Percentiles rank a stretch among this genome's conserved stretches.
Evolutionary conservation across 331 rosid genomes (phyloP).

Genomic region (Quercus tomentella): DNA sequence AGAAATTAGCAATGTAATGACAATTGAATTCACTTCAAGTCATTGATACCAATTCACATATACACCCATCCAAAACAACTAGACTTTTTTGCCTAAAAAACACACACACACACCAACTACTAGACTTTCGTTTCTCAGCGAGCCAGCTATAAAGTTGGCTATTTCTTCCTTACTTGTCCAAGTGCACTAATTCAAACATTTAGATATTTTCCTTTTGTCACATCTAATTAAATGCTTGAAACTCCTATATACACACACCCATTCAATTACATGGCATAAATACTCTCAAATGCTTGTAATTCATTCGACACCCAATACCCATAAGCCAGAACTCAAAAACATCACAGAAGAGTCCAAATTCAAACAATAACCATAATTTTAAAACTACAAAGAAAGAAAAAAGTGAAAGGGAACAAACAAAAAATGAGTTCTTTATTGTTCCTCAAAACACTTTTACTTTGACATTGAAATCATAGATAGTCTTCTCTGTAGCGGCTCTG

Average conservation of each 20-base stretch:
- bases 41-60: background rate
- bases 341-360: background rate
- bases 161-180: background rate
- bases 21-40: background rate
- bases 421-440: background rate
- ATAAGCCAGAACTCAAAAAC: background rate
- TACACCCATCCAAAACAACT: too few species aligned
- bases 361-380: background rate
- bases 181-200: background rate
- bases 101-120: background rate
- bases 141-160: background rate
- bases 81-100: background rate
- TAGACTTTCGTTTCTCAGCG: background rate
- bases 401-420: background rate
- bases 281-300: background rate
- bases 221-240: background rate
- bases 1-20: background rate
- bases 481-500: slow-evolving; percentile 75
- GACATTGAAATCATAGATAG: slow-evolving; percentile 74
- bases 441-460: slow-evolving; percentile 45
- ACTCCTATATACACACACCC: background rate
- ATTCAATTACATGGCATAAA: background rate
- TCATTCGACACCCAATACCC: background rate
- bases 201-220: background rate
- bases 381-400: background rate